phyloP scores from a whole-genome alignment of 2,329 filamentous ascomycete genomes.

The Coniochaeta prunicola region DNA sequence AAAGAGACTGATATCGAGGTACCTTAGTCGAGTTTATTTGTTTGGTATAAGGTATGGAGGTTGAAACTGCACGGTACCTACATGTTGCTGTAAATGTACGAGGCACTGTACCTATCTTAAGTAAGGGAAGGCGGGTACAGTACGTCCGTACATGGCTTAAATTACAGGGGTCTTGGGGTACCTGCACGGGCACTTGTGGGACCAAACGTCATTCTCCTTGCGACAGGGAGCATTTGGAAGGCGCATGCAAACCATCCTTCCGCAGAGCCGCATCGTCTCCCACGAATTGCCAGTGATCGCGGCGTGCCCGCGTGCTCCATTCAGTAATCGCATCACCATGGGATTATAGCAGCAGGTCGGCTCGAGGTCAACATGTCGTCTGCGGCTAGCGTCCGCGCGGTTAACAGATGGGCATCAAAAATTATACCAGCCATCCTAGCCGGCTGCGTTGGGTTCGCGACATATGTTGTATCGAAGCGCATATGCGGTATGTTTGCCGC shows the following conservation, averaged over 20 bases:
- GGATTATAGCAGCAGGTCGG: not conserved
- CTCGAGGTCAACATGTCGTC: not conserved
- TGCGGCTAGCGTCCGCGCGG: slow-evolving; percentile 16
- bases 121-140: no score
- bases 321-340: not conserved
- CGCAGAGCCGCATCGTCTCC: not conserved
- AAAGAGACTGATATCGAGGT: no score
- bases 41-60: no score
- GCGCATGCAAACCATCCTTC: not conserved
- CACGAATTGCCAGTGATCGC: not conserved
- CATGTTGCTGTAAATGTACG: no score
- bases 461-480: slow-evolving; percentile 61
- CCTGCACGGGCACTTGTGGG: no score
- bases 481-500: slow-evolving; percentile 56
- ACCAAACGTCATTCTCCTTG: not conserved
- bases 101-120: no score
- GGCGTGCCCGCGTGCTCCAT: not conserved
- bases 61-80: no score
- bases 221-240: not conserved
- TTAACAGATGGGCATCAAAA: slow-evolving; percentile 53
- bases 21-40: no score
- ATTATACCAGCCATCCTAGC: slow-evolving; percentile 64
- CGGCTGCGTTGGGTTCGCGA: slow-evolving; percentile 59
- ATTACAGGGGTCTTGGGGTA: no score
- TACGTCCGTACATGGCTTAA: no score